phyloP scores from a whole-genome alignment of 768 basidiomycete species.

The Phanerochaete carnosa region DNA sequence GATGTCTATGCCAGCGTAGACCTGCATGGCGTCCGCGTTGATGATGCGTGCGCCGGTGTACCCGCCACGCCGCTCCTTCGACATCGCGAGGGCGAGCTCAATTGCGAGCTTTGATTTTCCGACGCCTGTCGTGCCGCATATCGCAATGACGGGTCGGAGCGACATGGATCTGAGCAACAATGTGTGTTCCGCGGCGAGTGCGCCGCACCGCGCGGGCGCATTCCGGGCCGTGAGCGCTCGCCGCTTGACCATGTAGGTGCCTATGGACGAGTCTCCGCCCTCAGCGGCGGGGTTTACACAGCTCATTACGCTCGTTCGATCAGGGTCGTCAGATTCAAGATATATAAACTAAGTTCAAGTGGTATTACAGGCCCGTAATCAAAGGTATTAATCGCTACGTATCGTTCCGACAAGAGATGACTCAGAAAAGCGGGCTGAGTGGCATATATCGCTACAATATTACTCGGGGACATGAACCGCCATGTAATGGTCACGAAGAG shows the following conservation, averaged over 20 bases:
- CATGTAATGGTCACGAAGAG: neutral
- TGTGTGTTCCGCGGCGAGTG: neutral
- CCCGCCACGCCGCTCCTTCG: constrained; percentile 17
- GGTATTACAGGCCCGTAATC: neutral
- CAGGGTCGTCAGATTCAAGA: neutral
- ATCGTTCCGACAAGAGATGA: neutral
- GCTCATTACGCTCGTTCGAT: neutral
- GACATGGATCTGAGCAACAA: constrained; percentile 29
- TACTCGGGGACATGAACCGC: neutral
- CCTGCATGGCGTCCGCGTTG: constrained; percentile 98
- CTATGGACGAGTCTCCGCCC: neutral
- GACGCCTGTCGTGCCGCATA: constrained; percentile 94
- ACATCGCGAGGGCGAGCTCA: constrained; percentile 23
- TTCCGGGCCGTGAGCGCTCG: neutral
- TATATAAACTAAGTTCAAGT: neutral
- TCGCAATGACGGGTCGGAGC: constrained; percentile 67
- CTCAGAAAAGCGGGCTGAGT: neutral
- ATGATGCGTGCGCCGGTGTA: constrained; percentile 75
- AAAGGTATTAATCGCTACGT: neutral
- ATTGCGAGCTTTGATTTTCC: constrained; percentile 94
- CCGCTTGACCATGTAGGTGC: neutral
- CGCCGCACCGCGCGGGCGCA: neutral
- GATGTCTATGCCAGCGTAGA: constrained; percentile 86
- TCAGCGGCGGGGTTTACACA: neutral
- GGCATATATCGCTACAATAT: neutral